phyloP scores from a whole-genome alignment of 2,329 filamentous ascomycete genomes.

The Decorospora gaudefroyi region DNA sequence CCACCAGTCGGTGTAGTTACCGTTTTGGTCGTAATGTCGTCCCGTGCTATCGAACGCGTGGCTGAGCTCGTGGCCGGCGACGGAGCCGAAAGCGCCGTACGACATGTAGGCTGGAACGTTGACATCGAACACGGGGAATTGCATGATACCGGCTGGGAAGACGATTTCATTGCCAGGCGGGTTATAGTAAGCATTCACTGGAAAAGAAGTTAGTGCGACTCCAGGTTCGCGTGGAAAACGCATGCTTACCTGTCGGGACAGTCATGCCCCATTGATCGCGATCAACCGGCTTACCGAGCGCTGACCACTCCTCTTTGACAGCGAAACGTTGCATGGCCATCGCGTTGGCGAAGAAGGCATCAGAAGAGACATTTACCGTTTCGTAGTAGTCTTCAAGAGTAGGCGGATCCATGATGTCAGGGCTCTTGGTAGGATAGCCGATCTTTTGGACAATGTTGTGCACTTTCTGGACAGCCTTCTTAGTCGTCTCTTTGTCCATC shows the following conservation, averaged over 20 bases:
- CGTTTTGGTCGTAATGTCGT: constrained; percentile 66
- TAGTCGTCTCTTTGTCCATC: constrained; percentile 66
- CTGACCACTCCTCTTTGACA: constrained; percentile 59
- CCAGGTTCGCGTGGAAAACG: background rate
- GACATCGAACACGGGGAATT: constrained; percentile 68
- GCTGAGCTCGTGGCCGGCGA: constrained; percentile 70
- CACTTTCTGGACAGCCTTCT: constrained; percentile 66
- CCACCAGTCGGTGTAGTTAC: constrained; percentile 71
- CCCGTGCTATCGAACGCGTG: constrained; percentile 72
- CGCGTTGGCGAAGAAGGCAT: constrained; percentile 63
- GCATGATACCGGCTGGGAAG: constrained; percentile 70
- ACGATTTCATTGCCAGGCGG: constrained; percentile 69
- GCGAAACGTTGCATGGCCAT: constrained; percentile 58
- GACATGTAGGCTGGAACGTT: constrained; percentile 66
- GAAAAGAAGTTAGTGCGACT: background rate
- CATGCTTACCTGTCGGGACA: constrained; percentile 51
- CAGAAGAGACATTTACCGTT: constrained; percentile 55
- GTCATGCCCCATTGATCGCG: constrained; percentile 65
- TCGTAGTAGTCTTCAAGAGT: constrained; percentile 63
- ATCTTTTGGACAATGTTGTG: constrained; percentile 70
- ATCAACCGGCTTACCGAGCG: constrained; percentile 64
- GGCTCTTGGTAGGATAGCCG: constrained; percentile 66
- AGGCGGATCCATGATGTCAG: constrained; percentile 63
- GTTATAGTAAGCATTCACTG: constrained; percentile 67
- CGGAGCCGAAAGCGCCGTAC: constrained; percentile 70